phyloP scores from a whole-genome alignment of 345 rosid genomes.

The Moricandia arvensis region DNA sequence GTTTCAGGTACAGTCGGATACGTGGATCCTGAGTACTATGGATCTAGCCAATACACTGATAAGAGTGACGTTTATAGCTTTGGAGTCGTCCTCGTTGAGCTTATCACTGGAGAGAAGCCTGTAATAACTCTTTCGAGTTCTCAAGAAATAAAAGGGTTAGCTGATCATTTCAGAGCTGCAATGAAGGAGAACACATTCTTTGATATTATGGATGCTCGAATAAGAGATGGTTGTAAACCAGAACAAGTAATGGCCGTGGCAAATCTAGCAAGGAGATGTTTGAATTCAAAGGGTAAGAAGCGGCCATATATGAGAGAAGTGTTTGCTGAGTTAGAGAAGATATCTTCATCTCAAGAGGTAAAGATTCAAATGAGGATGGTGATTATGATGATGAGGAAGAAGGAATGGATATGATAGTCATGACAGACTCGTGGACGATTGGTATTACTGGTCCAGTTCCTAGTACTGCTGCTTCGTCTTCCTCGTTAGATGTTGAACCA shows the following conservation, averaged over 20 bases:
- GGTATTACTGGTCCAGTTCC: slow-evolving; percentile 16
- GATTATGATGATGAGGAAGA: slow-evolving; percentile 3
- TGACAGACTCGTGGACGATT: slow-evolving; percentile 1
- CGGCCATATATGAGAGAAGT: not conserved
- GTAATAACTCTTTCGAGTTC: not conserved
- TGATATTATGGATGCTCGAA: not conserved
- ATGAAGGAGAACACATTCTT: not conserved
- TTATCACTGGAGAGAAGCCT: not conserved
- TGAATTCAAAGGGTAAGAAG: not conserved
- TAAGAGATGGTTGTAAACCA: not conserved
- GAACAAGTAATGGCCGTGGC: not conserved
- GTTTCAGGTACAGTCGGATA: slow-evolving; percentile 4
- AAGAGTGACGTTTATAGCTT: not conserved
- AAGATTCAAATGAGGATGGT: not conserved
- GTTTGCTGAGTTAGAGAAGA: slow-evolving; percentile 15
- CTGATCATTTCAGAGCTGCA: not conserved
- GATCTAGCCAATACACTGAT: not conserved
- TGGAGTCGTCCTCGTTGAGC: not conserved
- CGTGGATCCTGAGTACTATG: not conserved
- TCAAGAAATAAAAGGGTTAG: not conserved
- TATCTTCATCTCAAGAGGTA: slow-evolving; percentile 7
- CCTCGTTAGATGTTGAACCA: not conserved
- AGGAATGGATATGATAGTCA: not conserved
- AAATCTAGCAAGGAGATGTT: not conserved
- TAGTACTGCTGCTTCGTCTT: not conserved